Conservation (phyloP, 176 grass and related monocot species). For the Ensete glaucum region DNA sequence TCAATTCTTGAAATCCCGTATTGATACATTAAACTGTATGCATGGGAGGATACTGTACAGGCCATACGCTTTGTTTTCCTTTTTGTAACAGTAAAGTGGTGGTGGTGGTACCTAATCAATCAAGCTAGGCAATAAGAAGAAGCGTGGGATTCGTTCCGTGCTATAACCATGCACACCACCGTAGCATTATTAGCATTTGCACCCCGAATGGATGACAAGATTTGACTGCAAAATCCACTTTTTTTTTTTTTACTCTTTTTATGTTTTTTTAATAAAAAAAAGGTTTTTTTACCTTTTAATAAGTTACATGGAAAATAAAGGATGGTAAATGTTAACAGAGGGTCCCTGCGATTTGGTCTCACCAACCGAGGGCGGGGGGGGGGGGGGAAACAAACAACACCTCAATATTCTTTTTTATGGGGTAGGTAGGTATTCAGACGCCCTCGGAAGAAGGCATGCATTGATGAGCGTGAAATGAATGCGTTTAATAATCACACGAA, state of each 20-base stretch:
- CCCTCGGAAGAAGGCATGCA: background rate
- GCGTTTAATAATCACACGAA: too few relatives aligned
- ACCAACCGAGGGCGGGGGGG: background rate
- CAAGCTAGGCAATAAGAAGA: too few relatives aligned
- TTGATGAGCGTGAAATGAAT: background rate
- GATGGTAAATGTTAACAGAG: background rate
- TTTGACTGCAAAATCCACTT: background rate
- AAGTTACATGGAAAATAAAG: background rate
- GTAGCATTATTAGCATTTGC: background rate
- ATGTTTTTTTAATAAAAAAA: background rate
- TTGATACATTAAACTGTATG: too few relatives aligned
- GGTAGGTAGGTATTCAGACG: background rate
- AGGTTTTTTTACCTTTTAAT: background rate
- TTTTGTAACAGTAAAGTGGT: too few relatives aligned
- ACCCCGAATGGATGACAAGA: background rate
- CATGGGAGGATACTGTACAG: too few relatives aligned
- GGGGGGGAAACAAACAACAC: background rate
- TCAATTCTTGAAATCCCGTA: too few relatives aligned
- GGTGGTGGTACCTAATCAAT: too few relatives aligned
- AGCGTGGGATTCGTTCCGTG: background rate
- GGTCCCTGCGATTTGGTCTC: background rate
- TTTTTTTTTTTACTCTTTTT: too few relatives aligned
- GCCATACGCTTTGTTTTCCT: too few relatives aligned
- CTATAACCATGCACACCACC: background rate
- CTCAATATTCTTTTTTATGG: background rate